Percentiles rank a stretch among this genome's conserved stretches.
These are phyloP conservation scores for Immersiella caudata DNA, from an alignment of 495 filamentous ascomycete genomes.

Conservation along the genomic window DNA sequence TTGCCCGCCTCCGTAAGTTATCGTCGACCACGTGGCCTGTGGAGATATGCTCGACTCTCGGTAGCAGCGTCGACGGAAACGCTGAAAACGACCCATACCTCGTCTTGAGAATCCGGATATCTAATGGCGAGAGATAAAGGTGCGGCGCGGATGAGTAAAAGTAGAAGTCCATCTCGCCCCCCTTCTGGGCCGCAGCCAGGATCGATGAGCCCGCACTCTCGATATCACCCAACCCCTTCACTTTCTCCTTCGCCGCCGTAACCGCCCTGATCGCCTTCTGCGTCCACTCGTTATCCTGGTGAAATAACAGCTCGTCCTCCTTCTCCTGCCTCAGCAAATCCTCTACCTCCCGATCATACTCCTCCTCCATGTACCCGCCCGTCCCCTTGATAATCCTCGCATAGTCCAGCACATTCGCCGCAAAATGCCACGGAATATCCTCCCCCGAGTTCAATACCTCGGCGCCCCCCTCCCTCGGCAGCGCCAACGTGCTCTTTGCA, in stretches of 20 bases:
- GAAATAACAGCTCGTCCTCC: conserved; percentile 91
- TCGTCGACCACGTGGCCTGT: conserved; percentile 92
- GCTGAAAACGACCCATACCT: conserved; percentile 81
- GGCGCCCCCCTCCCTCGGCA: conserved; percentile 77
- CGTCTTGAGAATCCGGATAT: conserved; percentile 91
- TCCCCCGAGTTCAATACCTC: conserved; percentile 67
- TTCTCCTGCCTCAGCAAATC: conserved; percentile 73
- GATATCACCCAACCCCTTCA: conserved; percentile 43
- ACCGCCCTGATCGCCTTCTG: conserved; percentile 76
- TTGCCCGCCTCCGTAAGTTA: conserved; percentile 79
- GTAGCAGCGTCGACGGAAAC: conserved; percentile 89
- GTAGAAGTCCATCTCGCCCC: conserved; percentile 60
- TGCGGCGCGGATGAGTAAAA: conserved; percentile 92
- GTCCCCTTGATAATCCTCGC: conserved; percentile 94
- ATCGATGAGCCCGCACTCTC: conserved; percentile 19
- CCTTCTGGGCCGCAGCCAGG: conserved; percentile 13
- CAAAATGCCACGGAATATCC: conserved; percentile 91
- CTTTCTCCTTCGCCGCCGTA: conserved; percentile 69
- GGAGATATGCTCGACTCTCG: conserved; percentile 87
- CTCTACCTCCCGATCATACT: conserved; percentile 77
- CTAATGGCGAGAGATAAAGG: conserved; percentile 89
- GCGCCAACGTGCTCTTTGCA: conserved; percentile 77
- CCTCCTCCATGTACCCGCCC: conserved; percentile 78
- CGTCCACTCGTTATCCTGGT: conserved; percentile 90
- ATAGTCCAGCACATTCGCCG: conserved; percentile 91